Conservation (phyloP, 495 filamentous ascomycete genomes). For the Lentithecium fluviatile region DNA sequence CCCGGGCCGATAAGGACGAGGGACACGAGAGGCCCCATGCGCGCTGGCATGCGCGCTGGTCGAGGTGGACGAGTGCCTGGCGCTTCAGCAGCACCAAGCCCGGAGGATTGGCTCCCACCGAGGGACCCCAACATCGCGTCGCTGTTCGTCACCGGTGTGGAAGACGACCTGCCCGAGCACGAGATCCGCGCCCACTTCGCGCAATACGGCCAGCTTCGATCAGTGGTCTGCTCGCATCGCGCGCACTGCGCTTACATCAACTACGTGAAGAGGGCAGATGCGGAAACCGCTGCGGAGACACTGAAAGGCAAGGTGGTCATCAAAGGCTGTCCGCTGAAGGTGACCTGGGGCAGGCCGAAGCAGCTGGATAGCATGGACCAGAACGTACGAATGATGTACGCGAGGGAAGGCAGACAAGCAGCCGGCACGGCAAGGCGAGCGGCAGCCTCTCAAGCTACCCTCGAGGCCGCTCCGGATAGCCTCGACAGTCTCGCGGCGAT, state of each 20-base stretch:
- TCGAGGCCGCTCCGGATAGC: slow-evolving; percentile 46
- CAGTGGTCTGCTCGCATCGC: slow-evolving; percentile 90
- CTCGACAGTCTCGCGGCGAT: slow-evolving; percentile 54
- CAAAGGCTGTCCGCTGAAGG: slow-evolving; percentile 76
- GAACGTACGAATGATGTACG: slow-evolving; percentile 72
- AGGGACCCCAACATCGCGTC: slow-evolving; percentile 81
- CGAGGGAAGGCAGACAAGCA: slow-evolving; percentile 67
- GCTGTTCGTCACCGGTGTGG: slow-evolving; percentile 89
- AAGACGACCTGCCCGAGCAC: slow-evolving; percentile 93
- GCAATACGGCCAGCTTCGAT: slow-evolving; percentile 81
- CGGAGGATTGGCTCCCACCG: slow-evolving; percentile 80
- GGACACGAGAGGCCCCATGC: slow-evolving; percentile 47
- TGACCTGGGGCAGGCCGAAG: slow-evolving; percentile 91
- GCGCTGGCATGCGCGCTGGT: slow-evolving; percentile 44
- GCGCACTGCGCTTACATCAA: slow-evolving; percentile 97
- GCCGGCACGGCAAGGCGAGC: slow-evolving; percentile 46
- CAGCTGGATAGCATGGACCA: slow-evolving; percentile 84
- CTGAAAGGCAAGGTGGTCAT: slow-evolving; percentile 86
- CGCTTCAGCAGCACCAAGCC: slow-evolving; percentile 72
- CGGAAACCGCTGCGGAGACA: slow-evolving; percentile 77
- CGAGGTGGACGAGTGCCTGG: slow-evolving; percentile 62
- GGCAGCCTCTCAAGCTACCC: slow-evolving; percentile 28
- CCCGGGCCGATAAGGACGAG: slow-evolving; percentile 44
- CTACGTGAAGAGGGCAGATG: slow-evolving; percentile 75
- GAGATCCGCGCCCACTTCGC: slow-evolving; percentile 87